phyloP scores from a whole-genome alignment of 177 flowering plant genomes.

The Telopea speciosissima region DNA sequence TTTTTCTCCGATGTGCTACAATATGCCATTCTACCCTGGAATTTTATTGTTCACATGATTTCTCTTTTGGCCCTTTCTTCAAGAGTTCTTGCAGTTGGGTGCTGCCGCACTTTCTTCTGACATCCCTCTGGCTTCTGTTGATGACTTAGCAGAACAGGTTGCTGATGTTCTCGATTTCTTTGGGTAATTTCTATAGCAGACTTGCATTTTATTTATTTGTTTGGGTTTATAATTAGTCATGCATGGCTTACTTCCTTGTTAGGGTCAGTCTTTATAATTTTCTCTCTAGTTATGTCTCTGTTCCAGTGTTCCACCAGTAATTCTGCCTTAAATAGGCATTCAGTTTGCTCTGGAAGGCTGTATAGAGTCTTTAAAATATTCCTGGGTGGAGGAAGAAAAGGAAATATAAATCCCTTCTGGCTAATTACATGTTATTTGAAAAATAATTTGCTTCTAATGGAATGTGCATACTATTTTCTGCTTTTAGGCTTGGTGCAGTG shows the following conservation, averaged over 20 bases:
- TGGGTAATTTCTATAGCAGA: constrained; percentile 47
- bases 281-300: neutral
- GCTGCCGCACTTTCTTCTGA: constrained; percentile 54
- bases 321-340: neutral
- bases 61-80: constrained; percentile 34
- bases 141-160: constrained; percentile 86
- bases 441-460: neutral
- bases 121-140: constrained; percentile 52
- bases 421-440: too few relatives aligned
- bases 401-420: too few relatives aligned
- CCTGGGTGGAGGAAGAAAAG: neutral
- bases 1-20: neutral
- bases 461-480: neutral
- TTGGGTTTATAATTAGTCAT: neutral
- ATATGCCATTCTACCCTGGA: neutral
- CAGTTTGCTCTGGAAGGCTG: neutral
- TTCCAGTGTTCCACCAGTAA: neutral
- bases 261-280: neutral
- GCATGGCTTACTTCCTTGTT: neutral
- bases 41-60: constrained; percentile 20
- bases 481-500: constrained; percentile 76
- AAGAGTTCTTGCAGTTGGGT: constrained; percentile 85
- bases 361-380: too few relatives aligned
- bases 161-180: constrained; percentile 79
- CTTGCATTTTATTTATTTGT: neutral